These are phyloP conservation scores for Penicillium sp. DNA, from an alignment of 2,329 filamentous ascomycete species.

Conservation along the genomic window DNA sequence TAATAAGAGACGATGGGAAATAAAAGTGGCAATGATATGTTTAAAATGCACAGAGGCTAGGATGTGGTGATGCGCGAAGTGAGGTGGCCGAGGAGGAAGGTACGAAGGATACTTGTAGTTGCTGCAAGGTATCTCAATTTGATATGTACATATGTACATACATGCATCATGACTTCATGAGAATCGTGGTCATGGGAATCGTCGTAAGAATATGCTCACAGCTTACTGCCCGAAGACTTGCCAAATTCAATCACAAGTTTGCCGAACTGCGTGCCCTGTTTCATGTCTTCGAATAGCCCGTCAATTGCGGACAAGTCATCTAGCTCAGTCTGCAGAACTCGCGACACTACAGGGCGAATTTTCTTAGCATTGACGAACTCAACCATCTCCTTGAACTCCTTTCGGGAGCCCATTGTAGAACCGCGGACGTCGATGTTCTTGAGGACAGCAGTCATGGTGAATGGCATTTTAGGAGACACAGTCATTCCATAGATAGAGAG, in stretches of 20 bases:
- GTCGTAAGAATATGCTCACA: slow-evolving; percentile 26
- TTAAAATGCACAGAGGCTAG: background rate
- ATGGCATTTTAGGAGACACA: slow-evolving; percentile 77
- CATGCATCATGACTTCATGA: background rate
- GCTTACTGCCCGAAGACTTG: slow-evolving; percentile 38
- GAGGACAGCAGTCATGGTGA: slow-evolving; percentile 76
- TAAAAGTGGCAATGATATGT: background rate
- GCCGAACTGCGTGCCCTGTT: slow-evolving; percentile 80
- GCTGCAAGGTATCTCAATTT: slow-evolving; percentile 3
- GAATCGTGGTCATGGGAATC: background rate
- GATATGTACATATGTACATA: background rate
- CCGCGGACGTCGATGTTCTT: slow-evolving; percentile 85
- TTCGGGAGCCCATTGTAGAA: slow-evolving; percentile 84
- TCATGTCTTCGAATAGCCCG: slow-evolving; percentile 82
- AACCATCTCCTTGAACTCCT: slow-evolving; percentile 90
- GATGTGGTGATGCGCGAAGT: background rate
- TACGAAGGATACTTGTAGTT: background rate
- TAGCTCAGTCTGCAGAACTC: slow-evolving; percentile 65
- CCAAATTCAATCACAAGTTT: slow-evolving; percentile 80
- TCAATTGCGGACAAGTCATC: slow-evolving; percentile 78
- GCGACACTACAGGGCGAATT: slow-evolving; percentile 74
- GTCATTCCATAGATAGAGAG: slow-evolving; percentile 93
- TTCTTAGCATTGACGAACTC: slow-evolving; percentile 71
- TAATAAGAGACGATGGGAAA: background rate
- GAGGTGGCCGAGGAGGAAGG: background rate